Conservation (phyloP, 441 rosid species). For the Mallotus japonicus region DNA sequence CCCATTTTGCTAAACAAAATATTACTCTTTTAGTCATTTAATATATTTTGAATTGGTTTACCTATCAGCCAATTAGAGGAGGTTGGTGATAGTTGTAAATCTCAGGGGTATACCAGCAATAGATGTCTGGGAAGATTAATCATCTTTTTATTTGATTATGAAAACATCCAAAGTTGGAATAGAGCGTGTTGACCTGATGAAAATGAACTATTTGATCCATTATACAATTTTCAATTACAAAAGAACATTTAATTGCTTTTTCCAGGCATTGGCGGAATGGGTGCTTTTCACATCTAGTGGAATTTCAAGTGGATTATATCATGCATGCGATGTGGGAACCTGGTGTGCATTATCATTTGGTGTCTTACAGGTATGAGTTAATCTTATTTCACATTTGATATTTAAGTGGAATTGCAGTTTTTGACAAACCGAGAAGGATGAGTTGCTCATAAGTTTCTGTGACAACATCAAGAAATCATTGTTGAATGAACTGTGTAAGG, state of each 20-base stretch:
- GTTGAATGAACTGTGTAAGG: neutral
- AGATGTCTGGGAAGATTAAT: neutral
- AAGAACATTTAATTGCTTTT: slow-evolving; percentile 13
- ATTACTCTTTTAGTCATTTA: too few relatives aligned
- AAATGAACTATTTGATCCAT: slow-evolving; percentile 5
- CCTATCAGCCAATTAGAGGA: neutral
- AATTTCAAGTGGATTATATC: slow-evolving; percentile 89
- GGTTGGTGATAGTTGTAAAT: slow-evolving; percentile 2
- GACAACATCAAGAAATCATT: neutral
- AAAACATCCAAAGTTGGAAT: slow-evolving; percentile 8
- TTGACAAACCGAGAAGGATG: neutral
- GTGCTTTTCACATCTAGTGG: slow-evolving; percentile 89
- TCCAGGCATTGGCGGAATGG: slow-evolving; percentile 97
- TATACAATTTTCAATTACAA: slow-evolving; percentile 14
- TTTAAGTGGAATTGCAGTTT: neutral
- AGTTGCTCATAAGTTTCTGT: slow-evolving; percentile 4
- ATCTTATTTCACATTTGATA: neutral
- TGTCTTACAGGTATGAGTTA: slow-evolving; percentile 69
- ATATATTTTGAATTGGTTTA: too few relatives aligned
- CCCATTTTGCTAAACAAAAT: too few relatives aligned
- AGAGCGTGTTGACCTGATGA: neutral
- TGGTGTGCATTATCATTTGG: slow-evolving; percentile 78
- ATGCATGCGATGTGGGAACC: slow-evolving; percentile 95
- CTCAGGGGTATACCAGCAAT: neutral
- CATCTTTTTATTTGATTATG: neutral